Percentiles rank a stretch among this genome's conserved stretches.
Conservation (phyloP, 106 monocot genomes). For the Phalaenopsis equestris region DNA sequence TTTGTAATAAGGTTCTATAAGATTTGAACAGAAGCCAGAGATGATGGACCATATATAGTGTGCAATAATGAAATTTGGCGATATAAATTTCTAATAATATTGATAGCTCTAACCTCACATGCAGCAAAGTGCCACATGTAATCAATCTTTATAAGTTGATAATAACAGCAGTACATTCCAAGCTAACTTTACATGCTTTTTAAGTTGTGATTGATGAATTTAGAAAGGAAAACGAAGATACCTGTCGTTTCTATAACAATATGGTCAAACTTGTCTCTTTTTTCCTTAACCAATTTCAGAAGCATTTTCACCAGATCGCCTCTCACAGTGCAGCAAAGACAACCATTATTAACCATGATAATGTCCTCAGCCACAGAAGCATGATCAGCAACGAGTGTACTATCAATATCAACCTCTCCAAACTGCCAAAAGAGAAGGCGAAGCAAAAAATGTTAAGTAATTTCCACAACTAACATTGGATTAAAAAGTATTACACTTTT, state of each 20-base stretch:
- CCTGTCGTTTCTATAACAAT: conserved; percentile 97
- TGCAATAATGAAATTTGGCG: not conserved
- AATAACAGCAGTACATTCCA: not conserved
- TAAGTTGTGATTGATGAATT: not conserved
- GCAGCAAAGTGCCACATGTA: not conserved
- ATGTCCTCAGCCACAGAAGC: conserved; percentile 85
- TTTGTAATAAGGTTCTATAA: not conserved
- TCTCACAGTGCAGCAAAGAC: conserved; percentile 91
- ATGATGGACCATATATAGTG: not conserved
- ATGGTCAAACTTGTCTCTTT: conserved; percentile 80
- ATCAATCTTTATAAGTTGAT: not conserved
- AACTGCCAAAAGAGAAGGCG: conserved; percentile 38
- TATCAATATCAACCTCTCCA: conserved; percentile 96
- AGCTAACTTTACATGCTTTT: conserved; percentile 1
- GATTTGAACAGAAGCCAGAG: not conserved
- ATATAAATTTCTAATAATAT: not conserved
- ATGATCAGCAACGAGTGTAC: conserved; percentile 82
- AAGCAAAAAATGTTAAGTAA: not conserved
- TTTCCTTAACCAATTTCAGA: conserved; percentile 69
- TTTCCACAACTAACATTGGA: not conserved
- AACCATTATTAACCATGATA: conserved; percentile 96
- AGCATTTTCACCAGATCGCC: conserved; percentile 95
- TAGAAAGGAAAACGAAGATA: conserved; percentile 12
- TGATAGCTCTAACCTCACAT: not conserved
- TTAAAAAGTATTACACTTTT: not conserved